Evolutionary conservation across 805 yeast species (phyloP).

Genomic region (Danielozyma ontarioensis): DNA sequence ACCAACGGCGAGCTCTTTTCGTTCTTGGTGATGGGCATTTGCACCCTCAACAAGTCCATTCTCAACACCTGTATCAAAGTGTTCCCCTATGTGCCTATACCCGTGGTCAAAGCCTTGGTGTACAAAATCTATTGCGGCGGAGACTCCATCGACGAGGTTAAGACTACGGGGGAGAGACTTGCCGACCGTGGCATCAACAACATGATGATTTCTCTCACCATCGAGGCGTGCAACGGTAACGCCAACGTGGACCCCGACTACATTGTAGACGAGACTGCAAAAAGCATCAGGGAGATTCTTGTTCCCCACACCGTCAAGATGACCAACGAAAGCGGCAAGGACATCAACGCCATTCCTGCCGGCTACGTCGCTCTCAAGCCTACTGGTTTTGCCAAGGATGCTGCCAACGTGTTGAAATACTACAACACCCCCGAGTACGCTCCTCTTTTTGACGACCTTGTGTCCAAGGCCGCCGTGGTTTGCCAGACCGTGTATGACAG

Average conservation of each 20-base stretch:
- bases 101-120: constrained; percentile 63
- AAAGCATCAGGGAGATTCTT: constrained; percentile 62
- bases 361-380: constrained; percentile 94
- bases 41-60: constrained; percentile 60
- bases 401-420: constrained; percentile 66
- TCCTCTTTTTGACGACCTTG: constrained; percentile 49
- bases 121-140: constrained; percentile 92
- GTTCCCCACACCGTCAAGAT: constrained; percentile 66
- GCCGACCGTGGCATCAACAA: constrained; percentile 75
- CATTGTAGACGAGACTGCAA: constrained; percentile 59
- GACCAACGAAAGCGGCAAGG: constrained; percentile 39
- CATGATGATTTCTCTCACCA: constrained; percentile 93
- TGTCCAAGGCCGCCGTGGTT: constrained; percentile 60
- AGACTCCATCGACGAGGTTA: constrained; percentile 65
- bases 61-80: constrained; percentile 55
- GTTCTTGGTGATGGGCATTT: constrained; percentile 62
- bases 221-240: constrained; percentile 86
- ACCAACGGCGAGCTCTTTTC: constrained; percentile 55
- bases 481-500: constrained; percentile 52
- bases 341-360: constrained; percentile 70
- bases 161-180: constrained; percentile 62
- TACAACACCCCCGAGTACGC: constrained; percentile 45
- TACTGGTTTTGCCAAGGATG: constrained; percentile 77
- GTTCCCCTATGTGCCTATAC: constrained; percentile 73
- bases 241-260: constrained; percentile 52